These are phyloP conservation scores for Dryas drummondii DNA, from an alignment of 306 rosid genomes.

Conservation along the genomic window DNA sequence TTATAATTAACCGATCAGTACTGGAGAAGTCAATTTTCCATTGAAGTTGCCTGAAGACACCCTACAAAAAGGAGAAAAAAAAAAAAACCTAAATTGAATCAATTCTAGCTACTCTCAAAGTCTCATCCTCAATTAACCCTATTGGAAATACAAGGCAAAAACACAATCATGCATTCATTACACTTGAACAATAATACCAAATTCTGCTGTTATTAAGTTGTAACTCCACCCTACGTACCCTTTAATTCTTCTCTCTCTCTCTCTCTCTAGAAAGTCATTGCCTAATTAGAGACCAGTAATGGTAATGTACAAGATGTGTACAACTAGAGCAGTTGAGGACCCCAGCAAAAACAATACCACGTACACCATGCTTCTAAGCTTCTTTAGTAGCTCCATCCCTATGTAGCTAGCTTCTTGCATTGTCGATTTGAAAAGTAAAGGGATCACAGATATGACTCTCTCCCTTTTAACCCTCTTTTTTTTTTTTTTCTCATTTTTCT, in stretches of 20 bases:
- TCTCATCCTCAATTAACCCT: slow-evolving; percentile 5
- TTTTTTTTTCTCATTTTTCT: slow-evolving; percentile 15
- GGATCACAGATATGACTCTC: slow-evolving; percentile 20
- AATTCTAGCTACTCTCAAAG: slow-evolving; percentile 9
- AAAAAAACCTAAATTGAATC: slow-evolving; percentile 6
- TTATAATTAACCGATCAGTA: not conserved
- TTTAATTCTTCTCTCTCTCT: slow-evolving; percentile 1
- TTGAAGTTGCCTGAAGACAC: slow-evolving; percentile 2
- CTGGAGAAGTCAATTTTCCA: not conserved
- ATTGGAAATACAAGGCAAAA: slow-evolving; percentile 21
- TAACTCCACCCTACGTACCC: not conserved
- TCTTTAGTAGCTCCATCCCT: slow-evolving; percentile 16
- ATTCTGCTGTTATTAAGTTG: not conserved
- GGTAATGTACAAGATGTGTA: slow-evolving; percentile 44
- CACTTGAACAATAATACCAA: slow-evolving; percentile 30
- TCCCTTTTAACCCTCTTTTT: slow-evolving; percentile 11
- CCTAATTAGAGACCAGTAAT: slow-evolving; percentile 44
- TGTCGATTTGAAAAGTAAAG: slow-evolving; percentile 29
- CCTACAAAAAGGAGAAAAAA: not conserved
- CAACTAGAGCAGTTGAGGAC: slow-evolving; percentile 22
- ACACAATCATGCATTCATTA: slow-evolving; percentile 11
- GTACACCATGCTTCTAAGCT: slow-evolving; percentile 27
- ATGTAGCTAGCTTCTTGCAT: slow-evolving; percentile 8
- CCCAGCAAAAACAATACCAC: slow-evolving; percentile 5
- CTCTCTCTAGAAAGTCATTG: slow-evolving; percentile 39